phyloP scores from a whole-genome alignment of 129 eudicot genomes.

The Silybum marianum region DNA sequence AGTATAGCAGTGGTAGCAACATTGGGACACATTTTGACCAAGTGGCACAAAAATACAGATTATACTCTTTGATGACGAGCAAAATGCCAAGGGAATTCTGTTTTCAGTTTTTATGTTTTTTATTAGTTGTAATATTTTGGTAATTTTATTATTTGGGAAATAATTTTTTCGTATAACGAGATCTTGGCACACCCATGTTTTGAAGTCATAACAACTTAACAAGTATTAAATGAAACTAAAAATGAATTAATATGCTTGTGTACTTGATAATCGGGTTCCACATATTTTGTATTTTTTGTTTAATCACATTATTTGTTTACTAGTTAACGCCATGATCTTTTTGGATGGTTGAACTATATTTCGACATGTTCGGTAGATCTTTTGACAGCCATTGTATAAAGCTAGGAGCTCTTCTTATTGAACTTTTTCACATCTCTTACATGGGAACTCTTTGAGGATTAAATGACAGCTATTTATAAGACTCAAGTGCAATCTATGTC shows the following conservation, averaged over 20 bases:
- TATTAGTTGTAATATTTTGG: neutral
- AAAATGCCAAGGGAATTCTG: neutral
- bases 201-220: neutral
- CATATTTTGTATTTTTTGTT: neutral
- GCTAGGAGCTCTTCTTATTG: neutral
- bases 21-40: neutral
- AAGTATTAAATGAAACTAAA: neutral
- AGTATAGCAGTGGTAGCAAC: neutral
- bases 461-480: neutral
- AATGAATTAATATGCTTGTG: neutral
- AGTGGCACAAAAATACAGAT: neutral
- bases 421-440: neutral
- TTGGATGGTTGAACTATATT: neutral
- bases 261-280: neutral
- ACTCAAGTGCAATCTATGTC: neutral
- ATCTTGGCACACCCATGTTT: neutral
- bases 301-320: neutral
- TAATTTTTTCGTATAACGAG: neutral
- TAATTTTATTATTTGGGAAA: neutral
- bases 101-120: too few species aligned
- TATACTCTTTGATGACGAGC: neutral
- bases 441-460: neutral
- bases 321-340: neutral
- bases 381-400: neutral
- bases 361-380: neutral